Evolutionary conservation across 2,329 filamentous ascomycete genomes (phyloP), one percentile per base, ranked within the genome.

Genomic region (Exophiala viscosa): DNA sequence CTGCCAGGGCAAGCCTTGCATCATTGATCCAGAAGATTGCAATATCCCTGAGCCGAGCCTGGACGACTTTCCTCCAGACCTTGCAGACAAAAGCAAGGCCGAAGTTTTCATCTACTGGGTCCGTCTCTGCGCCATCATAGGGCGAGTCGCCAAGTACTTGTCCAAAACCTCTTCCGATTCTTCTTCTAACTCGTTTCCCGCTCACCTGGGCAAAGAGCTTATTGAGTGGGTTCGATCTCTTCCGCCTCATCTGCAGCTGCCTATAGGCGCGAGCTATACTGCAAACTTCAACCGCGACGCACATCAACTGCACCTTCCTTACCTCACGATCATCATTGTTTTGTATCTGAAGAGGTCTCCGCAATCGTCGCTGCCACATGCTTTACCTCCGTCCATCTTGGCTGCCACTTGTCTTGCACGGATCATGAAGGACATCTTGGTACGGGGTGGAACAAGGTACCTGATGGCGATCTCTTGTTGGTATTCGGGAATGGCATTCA

Each of bases 91-190:
- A 40, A 57, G 59, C 5, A 68, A 68, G 43, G 72, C 69, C 0
- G 66, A 71, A 9, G 64, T 73, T 9, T 75, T 75, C 48, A 70
- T 73, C n/a, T 61, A 70, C 45, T 75, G 73, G 72, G 69, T 74
- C 11, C 66, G 66, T 0, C 62, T 75, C 1, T 73, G 70, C 17
- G 67, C 60, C 13, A 71, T 73, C 18, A 70, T 75, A 28, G 73
- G 73, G 4, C 64, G 60, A 5, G 59, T 75, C 5, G 70, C 70
- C 3, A 73, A 74, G 49, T 64, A 64, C 42, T 60, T 74, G 0
- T 67, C 66, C 1, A 67, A 65, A 1, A 17, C 38, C 34, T 62
- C 63, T 0, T 57, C 55, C 10, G 47, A 50, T 17, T 45, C 46
- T 5, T 51, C 54, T 14, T 17, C 45, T 10, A 13, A 17, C 14